Base-by-base conservation (phyloP, 2,329 filamentous ascomycete species). In the Westerdykella aurantiaca region DNA sequence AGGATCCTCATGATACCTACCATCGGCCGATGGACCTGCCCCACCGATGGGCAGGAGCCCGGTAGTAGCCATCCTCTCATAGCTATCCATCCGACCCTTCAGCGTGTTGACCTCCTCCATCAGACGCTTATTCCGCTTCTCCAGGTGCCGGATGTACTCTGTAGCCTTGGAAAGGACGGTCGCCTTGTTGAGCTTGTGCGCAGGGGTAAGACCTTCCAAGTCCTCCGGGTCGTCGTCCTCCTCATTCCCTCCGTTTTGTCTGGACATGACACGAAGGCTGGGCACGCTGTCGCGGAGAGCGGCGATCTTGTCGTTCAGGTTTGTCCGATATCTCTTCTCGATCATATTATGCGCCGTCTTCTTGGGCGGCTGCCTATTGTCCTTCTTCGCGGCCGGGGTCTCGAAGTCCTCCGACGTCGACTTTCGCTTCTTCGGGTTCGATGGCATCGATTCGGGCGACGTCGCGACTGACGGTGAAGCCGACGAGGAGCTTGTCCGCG, bases 311-410 rank as follows among this genome's bases (percentile, higher is more conserved):
- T 96, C 91, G 62, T 97, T 97, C 45, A 97, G 76, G 61, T 97
- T 97, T 42, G 88, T 95, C 57, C 91, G 83, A 68, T 97, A 97
- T 53, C 91, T 77, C 76, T 96, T 97, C 71, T 97, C 91, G 50
- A 97, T 96, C 78, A 97, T 93, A 68, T 96, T 97, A 70, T 97
- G 91, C 2, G 91, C 89, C 25, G 90, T 94, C 76, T 96, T 96
- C 76, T 95, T 96, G 46, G 73, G 73, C 21, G 71, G 77, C 40
- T 63, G 76, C 18, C 60, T 73, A 57, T 76, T 82, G 55, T 73
- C 78, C 53, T 76, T 77, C 40, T 79, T 66, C n/a, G 51, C 53
- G 1, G 56, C 47, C 67, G 23, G 76, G 74, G 48, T 39, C 11
- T 83, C 80, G 39, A 81, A 79, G 3, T 80, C 73, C 17, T 81